A percentile compares a stretch with the other conserved stretches of the same genome.
These are phyloP conservation scores for Parsonsia alboflavescens DNA, from an alignment of 257 asterid genomes.

Conservation along the genomic window DNA sequence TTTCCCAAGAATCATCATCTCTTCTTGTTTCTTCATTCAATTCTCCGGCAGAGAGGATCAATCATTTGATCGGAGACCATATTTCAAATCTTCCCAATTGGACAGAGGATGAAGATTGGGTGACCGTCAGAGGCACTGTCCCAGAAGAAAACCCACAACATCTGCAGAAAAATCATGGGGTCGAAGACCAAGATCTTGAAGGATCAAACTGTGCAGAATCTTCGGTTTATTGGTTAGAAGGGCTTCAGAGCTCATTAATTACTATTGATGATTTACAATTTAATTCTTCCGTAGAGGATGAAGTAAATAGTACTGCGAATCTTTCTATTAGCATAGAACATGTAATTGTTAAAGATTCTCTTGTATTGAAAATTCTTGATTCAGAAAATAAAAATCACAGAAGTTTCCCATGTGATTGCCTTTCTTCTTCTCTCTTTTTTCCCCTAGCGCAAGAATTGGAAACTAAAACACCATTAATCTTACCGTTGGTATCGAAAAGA, in stretches of 20 bases:
- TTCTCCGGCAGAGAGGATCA: slow-evolving; percentile 44
- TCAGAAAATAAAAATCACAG: slow-evolving; percentile 21
- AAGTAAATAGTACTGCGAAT: slow-evolving; percentile 20
- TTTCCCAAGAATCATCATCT: slow-evolving; percentile 13
- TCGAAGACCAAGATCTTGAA: slow-evolving; percentile 16
- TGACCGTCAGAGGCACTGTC: slow-evolving; percentile 44
- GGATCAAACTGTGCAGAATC: slow-evolving; percentile 13
- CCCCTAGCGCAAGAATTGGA: neutral
- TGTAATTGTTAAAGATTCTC: slow-evolving; percentile 16
- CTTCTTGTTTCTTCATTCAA: slow-evolving; percentile 4
- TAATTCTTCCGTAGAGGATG: slow-evolving; percentile 21
- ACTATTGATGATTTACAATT: slow-evolving; percentile 21
- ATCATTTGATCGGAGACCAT: slow-evolving; percentile 26
- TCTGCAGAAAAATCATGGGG: neutral
- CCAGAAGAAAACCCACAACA: slow-evolving; percentile 26
- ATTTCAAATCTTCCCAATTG: slow-evolving; percentile 26
- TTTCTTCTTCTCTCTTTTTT: neutral
- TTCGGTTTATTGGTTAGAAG: slow-evolving; percentile 23
- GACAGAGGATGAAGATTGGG: slow-evolving; percentile 59
- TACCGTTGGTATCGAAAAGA: too few relatives aligned
- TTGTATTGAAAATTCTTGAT: slow-evolving; percentile 16
- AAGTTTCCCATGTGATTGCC: slow-evolving; percentile 16
- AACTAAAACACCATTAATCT: too few relatives aligned
- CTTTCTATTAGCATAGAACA: slow-evolving; percentile 14
- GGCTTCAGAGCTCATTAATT: slow-evolving; percentile 16